Evolutionary conservation across 148 eudicot genomes (phyloP).

Genomic region (Arbutus unedo): DNA sequence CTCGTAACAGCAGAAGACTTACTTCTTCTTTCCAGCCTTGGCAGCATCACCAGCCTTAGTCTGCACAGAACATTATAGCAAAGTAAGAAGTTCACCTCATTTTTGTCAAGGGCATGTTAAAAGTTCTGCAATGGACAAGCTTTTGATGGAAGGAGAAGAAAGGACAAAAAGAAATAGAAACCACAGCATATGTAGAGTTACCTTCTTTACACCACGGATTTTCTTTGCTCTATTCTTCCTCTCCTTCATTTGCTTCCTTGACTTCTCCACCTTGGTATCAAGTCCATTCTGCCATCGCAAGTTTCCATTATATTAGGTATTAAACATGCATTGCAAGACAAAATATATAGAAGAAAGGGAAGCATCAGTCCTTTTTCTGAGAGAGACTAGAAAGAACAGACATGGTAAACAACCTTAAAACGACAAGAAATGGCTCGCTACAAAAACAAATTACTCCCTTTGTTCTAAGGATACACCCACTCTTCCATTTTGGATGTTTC

Average conservation of each 20-base stretch:
- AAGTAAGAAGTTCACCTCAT: neutral
- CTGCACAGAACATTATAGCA: conserved; percentile 12
- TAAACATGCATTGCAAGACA: neutral
- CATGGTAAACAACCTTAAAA: neutral
- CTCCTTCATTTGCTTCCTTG: conserved; percentile 83
- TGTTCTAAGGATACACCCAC: no score
- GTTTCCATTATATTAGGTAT: neutral
- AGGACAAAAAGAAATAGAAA: neutral
- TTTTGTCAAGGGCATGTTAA: neutral
- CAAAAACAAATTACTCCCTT: no score
- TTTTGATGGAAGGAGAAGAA: neutral
- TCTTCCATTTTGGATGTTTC: no score
- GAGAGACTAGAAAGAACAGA: neutral
- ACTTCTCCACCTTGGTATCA: conserved; percentile 75
- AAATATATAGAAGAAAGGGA: neutral
- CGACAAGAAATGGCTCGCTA: neutral
- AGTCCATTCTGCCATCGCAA: conserved; percentile 55
- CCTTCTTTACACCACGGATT: conserved; percentile 92
- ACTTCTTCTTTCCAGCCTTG: conserved; percentile 58
- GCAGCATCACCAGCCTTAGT: conserved; percentile 61
- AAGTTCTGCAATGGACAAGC: no score
- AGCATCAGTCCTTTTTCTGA: neutral
- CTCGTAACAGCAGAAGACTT: conserved; percentile 7
- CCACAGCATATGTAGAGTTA: conserved; percentile 13
- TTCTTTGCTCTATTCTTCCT: conserved; percentile 85